Base-by-base conservation (phyloP, 352 stramenopile species). In the Stramenopiles sp. region DNA sequence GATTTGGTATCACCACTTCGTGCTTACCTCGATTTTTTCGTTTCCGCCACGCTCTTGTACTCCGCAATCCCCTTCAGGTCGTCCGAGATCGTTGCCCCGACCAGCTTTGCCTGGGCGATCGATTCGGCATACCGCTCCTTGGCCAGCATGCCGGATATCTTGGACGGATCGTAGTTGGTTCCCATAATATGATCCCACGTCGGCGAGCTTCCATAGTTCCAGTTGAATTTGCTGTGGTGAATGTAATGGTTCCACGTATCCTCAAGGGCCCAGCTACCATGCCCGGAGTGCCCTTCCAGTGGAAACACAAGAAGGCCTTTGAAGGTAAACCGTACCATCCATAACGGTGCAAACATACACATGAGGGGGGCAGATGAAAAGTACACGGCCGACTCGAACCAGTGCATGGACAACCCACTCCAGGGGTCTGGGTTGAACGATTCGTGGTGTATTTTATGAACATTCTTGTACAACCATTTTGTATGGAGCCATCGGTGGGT, bases 401-500 rank as follows among this genome's bases (percentile, higher is more conserved):
- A 63, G 25, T 63, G 43, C 12, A 63, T 18, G 25, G 12, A 18
- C 25, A 63, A 63, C 25, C 43, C 43, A 63, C 43, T 63, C 43
- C 43, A 63, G 12, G 43, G 43, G 25, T 63, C 43, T 63, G 43
- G 43, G 25, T 63, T 63, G 25, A 63, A 63, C 12, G 12, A 18
- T 63, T 63, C 43, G 25, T 63, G 43, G 25, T 63, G 43, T 18
- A 63, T 63, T 63, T 63, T 63, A 63, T 63, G 43, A 63, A 63
- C 43, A 63, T 63, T 63, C 25, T 63, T 63, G 25, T 63, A 63
- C 43, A 63, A 63, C 43, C 43, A 63, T 63, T 63, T 63, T 63
- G 43, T 63, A 63, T 63, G 43, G 12, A 63, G 25, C 12, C 12
- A 25, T 12, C 43, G 43, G 25, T 63, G 43, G 12, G 43, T 63